Conservation (phyloP, 73 alveolate genomes). For the Tetrahymena elliotti region DNA sequence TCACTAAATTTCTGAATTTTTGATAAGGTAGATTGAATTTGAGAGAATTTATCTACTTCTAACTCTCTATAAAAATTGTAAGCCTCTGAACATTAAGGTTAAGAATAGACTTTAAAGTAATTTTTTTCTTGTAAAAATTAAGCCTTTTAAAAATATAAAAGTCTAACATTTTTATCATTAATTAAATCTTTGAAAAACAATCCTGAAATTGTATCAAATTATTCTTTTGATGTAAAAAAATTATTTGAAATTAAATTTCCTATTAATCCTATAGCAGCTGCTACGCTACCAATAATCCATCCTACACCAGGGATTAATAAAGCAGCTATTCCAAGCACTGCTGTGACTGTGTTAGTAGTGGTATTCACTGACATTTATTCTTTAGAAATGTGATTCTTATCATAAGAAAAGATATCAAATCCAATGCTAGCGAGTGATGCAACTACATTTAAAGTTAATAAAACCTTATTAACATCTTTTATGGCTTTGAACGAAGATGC, state of each 20-base stretch:
- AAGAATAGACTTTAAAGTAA: too few species aligned
- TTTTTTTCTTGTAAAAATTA: too few species aligned
- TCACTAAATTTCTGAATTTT: background rate
- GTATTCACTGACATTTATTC: background rate
- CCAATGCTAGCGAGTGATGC: background rate
- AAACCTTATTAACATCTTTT: background rate
- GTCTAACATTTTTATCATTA: background rate
- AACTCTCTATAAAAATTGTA: background rate
- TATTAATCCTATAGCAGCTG: background rate
- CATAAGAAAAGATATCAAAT: background rate
- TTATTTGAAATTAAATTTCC: background rate
- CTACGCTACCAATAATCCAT: background rate
- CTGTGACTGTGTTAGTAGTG: background rate
- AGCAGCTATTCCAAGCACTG: background rate
- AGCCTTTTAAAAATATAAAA: background rate
- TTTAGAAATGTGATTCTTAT: too few species aligned
- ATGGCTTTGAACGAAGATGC: background rate
- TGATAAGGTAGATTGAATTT: too few species aligned
- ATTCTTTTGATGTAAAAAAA: background rate
- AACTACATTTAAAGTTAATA: background rate
- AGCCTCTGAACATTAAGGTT: background rate
- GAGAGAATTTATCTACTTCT: background rate
- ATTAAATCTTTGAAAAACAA: too few species aligned
- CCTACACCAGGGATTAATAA: background rate
- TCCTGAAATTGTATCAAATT: background rate